Percentiles rank a stretch among this genome's conserved stretches.
These are phyloP conservation scores for Vairimorpha ceranae DNA, from an alignment of 371 early-diverging fungal species.

Conservation along the genomic window DNA sequence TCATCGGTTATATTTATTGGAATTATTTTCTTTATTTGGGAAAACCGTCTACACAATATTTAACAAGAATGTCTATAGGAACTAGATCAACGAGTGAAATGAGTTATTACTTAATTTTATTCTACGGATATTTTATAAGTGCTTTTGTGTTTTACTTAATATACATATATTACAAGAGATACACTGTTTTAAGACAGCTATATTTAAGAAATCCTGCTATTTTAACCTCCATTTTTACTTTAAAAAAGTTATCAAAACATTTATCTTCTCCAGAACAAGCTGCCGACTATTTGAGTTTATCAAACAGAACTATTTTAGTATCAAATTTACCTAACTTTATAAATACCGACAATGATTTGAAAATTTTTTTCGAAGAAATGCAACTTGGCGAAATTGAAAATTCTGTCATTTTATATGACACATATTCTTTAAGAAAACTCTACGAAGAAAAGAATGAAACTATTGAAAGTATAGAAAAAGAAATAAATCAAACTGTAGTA, in stretches of 20 bases:
- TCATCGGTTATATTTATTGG: conserved; percentile 49
- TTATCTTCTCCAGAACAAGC: conserved; percentile 30
- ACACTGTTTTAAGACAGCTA: conserved; percentile 60
- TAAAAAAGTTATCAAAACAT: conserved; percentile 50
- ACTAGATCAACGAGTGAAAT: not conserved
- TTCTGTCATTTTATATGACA: conserved; percentile 55
- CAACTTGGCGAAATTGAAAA: conserved; percentile 55
- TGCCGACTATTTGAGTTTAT: conserved; percentile 55
- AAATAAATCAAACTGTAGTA: conserved; percentile 45
- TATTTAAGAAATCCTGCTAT: conserved; percentile 59
- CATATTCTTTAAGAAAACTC: conserved; percentile 43
- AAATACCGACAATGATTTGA: conserved; percentile 53
- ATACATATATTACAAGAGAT: conserved; percentile 63
- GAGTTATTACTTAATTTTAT: conserved; percentile 6
- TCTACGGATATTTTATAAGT: conserved; percentile 48
- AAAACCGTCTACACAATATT: conserved; percentile 13
- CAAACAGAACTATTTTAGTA: conserved; percentile 54
- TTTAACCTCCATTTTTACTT: conserved; percentile 55
- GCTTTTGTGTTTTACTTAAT: conserved; percentile 57
- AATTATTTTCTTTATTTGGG: conserved; percentile 7
- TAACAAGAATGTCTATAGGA: conserved; percentile 39
- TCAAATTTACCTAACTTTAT: conserved; percentile 55
- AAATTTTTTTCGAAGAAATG: conserved; percentile 49
- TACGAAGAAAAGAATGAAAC: conserved; percentile 42
- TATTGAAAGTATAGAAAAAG: conserved; percentile 59